phyloP scores from a whole-genome alignment of 2,329 filamentous ascomycete species.

The Paracorniculantispora psalliotae region DNA sequence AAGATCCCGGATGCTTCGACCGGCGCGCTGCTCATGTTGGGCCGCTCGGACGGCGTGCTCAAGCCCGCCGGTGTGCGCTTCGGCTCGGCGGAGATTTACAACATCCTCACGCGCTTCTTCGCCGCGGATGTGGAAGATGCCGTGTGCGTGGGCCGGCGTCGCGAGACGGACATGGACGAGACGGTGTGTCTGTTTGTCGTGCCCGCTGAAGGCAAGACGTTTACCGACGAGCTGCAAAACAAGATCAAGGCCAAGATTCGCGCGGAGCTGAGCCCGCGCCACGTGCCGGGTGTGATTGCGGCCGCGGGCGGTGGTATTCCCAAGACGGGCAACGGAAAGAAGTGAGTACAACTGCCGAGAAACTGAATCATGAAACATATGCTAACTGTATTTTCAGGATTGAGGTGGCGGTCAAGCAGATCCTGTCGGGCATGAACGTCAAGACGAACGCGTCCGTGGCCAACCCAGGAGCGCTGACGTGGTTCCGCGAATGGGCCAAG shows the following conservation, averaged over 20 bases:
- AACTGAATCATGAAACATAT: no score
- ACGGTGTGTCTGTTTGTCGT: conserved; percentile 86
- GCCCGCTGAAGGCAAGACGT: conserved; percentile 54
- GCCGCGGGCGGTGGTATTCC: conserved; percentile 78
- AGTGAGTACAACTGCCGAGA: conserved; percentile 56
- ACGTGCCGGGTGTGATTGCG: conserved; percentile 81
- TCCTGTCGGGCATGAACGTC: conserved; percentile 79
- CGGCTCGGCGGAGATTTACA: conserved; percentile 93
- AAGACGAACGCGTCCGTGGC: conserved; percentile 92
- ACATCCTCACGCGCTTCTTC: conserved; percentile 83
- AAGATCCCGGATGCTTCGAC: conserved; percentile 60
- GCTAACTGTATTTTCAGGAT: conserved; percentile 49
- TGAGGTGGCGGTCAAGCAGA: conserved; percentile 94
- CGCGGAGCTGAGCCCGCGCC: conserved; percentile 76
- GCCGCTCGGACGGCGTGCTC: conserved; percentile 84
- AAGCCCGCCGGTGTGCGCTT: conserved; percentile 92
- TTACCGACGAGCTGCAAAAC: conserved; percentile 55
- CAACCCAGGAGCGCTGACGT: conserved; percentile 81
- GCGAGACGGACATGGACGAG: conserved; percentile 70
- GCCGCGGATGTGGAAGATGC: conserved; percentile 74
- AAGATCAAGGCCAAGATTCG: conserved; percentile 65
- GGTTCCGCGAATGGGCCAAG: conserved; percentile 76
- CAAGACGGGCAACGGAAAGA: conserved; percentile 92
- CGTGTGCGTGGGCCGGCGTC: conserved; percentile 76
- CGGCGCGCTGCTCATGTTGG: conserved; percentile 82